Evolutionary conservation across 345 rosid species (phyloP).

Genomic region (Heritiera fomes): DNA sequence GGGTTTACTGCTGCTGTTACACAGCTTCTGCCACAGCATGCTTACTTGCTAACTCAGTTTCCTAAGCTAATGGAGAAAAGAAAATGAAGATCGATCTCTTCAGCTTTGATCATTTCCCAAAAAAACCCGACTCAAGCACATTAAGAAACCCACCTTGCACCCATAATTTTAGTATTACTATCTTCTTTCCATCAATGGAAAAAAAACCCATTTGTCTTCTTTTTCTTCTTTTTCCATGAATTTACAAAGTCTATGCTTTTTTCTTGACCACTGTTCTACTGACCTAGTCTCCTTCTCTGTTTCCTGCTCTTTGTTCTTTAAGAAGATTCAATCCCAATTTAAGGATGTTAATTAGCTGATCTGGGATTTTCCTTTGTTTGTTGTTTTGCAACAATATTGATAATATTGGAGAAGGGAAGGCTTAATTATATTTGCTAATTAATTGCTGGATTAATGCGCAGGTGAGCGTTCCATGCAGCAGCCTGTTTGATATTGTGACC

Average conservation of each 20-base stretch:
- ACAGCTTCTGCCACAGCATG: slow-evolving; percentile 22
- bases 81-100: slow-evolving; percentile 21
- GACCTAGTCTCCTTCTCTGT: neutral
- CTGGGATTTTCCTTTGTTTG: slow-evolving; percentile 1
- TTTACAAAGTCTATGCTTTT: neutral
- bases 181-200: neutral
- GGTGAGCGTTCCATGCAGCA: slow-evolving; percentile 98
- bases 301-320: neutral
- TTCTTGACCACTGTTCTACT: neutral
- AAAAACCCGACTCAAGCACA: neutral
- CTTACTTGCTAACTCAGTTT: slow-evolving; percentile 13
- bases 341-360: neutral
- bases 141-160: slow-evolving; percentile 24
- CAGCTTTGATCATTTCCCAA: neutral
- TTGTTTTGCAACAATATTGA: neutral
- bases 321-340: neutral
- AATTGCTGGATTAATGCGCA: slow-evolving; percentile 29
- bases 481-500: slow-evolving; percentile 81
- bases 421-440: neutral
- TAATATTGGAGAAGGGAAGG: neutral
- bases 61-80: slow-evolving; percentile 18
- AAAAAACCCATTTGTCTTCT: neutral
- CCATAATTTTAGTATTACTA: neutral
- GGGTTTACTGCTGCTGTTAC: slow-evolving; percentile 20
- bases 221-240: neutral